phyloP scores from a whole-genome alignment of 108 stramenopile genomes.

The Conticribra guillardii region DNA sequence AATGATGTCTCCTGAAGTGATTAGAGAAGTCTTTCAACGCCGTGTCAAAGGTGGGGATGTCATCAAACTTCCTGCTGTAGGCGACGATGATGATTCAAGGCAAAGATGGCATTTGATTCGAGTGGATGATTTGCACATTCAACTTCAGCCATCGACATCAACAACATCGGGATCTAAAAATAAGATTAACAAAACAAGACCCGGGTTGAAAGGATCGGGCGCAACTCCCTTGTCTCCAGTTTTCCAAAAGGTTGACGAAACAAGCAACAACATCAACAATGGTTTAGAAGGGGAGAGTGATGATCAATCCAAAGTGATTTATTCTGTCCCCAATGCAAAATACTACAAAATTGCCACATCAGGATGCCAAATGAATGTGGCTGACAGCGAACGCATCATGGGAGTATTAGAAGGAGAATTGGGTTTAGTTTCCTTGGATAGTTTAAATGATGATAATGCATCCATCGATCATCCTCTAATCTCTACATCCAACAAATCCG shows the following conservation, averaged over 20 bases:
- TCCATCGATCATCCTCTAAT: constrained; percentile 21
- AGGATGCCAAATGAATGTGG: constrained; percentile 96
- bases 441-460: constrained; percentile 16
- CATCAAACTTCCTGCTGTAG: constrained; percentile 49
- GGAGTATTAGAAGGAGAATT: constrained; percentile 75
- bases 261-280: constrained; percentile 32
- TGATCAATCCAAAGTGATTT: constrained; percentile 29
- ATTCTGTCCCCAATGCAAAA: constrained; percentile 43
- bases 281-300: constrained; percentile 26
- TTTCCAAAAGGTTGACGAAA: constrained; percentile 28
- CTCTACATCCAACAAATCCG: constrained; percentile 5
- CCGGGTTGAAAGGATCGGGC: constrained; percentile 42
- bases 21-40: constrained; percentile 59
- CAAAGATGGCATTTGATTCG: constrained; percentile 61
- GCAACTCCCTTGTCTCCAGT: constrained; percentile 27
- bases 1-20: constrained; percentile 63
- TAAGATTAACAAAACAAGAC: constrained; percentile 29
- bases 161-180: constrained; percentile 23
- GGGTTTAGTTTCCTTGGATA: constrained; percentile 36
- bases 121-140: constrained; percentile 71
- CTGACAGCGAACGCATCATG: constrained; percentile 91
- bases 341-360: constrained; percentile 76
- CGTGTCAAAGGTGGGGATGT: constrained; percentile 86
- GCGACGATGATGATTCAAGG: not conserved
- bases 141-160: constrained; percentile 14